Conservation (phyloP, 352 stramenopile genomes). For the Phytophthora megakarya region DNA sequence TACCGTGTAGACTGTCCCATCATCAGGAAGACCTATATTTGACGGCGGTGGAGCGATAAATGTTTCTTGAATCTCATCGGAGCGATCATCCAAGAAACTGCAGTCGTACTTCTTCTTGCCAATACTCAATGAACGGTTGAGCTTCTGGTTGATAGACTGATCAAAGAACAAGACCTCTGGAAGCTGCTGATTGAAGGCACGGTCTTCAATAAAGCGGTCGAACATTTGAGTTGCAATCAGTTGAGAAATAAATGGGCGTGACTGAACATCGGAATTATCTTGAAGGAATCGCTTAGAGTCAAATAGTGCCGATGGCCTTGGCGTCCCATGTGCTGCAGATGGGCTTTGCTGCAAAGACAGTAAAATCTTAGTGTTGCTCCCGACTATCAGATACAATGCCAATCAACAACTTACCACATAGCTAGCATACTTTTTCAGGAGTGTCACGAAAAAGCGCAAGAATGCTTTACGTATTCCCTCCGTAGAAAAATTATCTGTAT, state of each 20-base stretch:
- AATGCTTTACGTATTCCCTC: conserved; percentile 73
- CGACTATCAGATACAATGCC: not conserved
- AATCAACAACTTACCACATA: conserved; percentile 60
- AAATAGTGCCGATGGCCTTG: conserved; percentile 56
- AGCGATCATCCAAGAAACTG: conserved; percentile 78
- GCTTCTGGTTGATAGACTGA: conserved; percentile 87
- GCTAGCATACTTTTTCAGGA: conserved; percentile 78
- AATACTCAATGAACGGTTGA: conserved; percentile 75
- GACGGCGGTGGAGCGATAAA: conserved; percentile 83
- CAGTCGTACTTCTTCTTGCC: conserved; percentile 87
- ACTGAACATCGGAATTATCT: conserved; percentile 65
- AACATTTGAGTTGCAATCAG: conserved; percentile 85
- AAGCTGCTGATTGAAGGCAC: conserved; percentile 63
- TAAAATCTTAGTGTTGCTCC: conserved; percentile 3
- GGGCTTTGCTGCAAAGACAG: conserved; percentile 32
- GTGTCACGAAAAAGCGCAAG: conserved; percentile 80
- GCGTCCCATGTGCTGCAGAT: conserved; percentile 20
- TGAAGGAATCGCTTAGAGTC: conserved; percentile 70
- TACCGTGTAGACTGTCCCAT: conserved; percentile 79
- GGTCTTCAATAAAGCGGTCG: conserved; percentile 83
- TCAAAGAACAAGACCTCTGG: conserved; percentile 86
- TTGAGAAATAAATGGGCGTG: conserved; percentile 63
- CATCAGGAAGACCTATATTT: conserved; percentile 78
- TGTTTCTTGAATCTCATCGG: conserved; percentile 80
- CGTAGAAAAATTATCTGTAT: conserved; percentile 71